Evolutionary conservation across 768 basidiomycete species (phyloP).

Genomic region (Leccinum subtestaceum): DNA sequence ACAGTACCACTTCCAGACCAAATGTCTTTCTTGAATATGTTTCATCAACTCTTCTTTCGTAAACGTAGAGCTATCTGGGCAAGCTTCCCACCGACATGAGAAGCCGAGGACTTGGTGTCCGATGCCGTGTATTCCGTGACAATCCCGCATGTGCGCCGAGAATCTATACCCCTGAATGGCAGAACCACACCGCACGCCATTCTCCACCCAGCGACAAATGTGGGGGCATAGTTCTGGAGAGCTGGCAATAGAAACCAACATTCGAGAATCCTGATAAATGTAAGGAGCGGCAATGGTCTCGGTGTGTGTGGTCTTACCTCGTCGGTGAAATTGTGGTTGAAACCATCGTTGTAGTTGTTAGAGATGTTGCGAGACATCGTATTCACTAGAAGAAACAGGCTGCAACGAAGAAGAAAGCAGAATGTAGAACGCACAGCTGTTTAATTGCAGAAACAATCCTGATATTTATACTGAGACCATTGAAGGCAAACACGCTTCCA

Average conservation of each 20-base stretch:
- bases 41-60: constrained; percentile 22
- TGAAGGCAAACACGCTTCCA: background rate
- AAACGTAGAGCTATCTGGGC: constrained; percentile 16
- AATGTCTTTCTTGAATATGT: constrained; percentile 27
- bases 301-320: constrained; percentile 17
- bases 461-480: background rate
- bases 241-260: constrained; percentile 25
- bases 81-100: constrained; percentile 25
- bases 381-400: background rate
- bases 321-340: constrained; percentile 31
- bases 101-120: constrained; percentile 10
- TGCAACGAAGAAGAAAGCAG: background rate
- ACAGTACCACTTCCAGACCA: constrained; percentile 27
- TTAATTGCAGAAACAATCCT: background rate
- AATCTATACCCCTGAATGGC: constrained; percentile 19
- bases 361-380: constrained; percentile 21
- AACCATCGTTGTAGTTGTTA: constrained; percentile 20
- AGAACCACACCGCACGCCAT: constrained; percentile 10
- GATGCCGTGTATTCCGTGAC: constrained; percentile 17
- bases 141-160: constrained; percentile 17
- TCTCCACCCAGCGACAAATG: constrained; percentile 23
- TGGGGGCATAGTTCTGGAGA: constrained; percentile 28
- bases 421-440: constrained; percentile 1
- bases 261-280: constrained; percentile 23
- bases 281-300: constrained; percentile 3